Evolutionary conservation across 2,329 filamentous ascomycete genomes (phyloP).

Genomic region (Nothophaeocryptopus gaeumannii): DNA sequence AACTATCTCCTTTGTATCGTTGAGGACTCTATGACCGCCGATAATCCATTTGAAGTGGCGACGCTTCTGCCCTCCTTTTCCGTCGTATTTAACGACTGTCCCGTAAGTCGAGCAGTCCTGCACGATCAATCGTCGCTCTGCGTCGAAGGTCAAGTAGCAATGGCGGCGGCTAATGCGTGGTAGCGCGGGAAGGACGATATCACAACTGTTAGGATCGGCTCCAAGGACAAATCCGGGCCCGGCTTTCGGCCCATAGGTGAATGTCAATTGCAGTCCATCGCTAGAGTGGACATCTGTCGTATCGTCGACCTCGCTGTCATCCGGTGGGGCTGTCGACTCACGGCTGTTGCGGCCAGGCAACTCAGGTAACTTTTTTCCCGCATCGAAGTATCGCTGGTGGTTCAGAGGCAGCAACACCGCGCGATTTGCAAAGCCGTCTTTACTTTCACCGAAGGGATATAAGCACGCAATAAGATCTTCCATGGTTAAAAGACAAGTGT

Average conservation of each 20-base stretch:
- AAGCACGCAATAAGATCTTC: slow-evolving; percentile 6
- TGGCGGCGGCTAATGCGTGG: background rate
- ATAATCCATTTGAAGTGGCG: slow-evolving; percentile 3
- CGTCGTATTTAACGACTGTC: background rate
- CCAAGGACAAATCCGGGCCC: background rate
- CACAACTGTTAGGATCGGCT: background rate
- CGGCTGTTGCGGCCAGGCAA: slow-evolving; percentile 2
- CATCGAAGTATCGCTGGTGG: too few relatives aligned
- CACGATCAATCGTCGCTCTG: background rate
- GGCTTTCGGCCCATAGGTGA: background rate
- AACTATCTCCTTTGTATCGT: background rate
- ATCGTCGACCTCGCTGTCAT: slow-evolving; percentile 6
- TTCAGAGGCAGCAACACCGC: background rate
- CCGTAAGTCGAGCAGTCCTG: background rate
- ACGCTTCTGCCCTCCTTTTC: background rate
- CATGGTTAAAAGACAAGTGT: background rate
- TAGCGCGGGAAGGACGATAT: background rate
- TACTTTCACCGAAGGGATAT: background rate
- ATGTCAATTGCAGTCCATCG: slow-evolving; percentile 4
- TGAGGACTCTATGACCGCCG: background rate
- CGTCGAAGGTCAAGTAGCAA: background rate
- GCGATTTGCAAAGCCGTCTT: slow-evolving; percentile 1
- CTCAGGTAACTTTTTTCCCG: background rate
- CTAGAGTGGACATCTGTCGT: too few relatives aligned
- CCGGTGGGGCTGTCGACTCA: slow-evolving; percentile 8